phyloP scores from a whole-genome alignment of 148 eudicot genomes.

The Dysphania ambrosioides region DNA sequence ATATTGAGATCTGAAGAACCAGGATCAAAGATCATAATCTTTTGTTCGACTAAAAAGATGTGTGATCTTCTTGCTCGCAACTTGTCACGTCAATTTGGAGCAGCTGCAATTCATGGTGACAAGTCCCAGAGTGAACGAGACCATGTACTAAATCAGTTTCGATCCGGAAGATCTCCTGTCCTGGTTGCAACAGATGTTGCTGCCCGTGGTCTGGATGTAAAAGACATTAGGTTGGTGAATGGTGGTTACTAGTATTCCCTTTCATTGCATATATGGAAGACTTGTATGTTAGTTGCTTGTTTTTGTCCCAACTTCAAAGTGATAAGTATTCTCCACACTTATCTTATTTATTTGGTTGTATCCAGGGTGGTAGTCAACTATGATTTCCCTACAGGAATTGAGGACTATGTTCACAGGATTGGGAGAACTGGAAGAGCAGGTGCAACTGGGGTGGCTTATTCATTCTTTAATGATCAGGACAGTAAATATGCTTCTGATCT shows the following conservation, averaged over 20 bases:
- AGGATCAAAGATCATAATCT: constrained; percentile 90
- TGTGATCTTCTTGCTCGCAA: constrained; percentile 85
- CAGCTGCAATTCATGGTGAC: constrained; percentile 94
- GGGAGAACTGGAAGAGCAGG: constrained; percentile 99
- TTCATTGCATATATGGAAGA: not conserved
- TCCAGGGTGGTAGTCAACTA: constrained; percentile 87
- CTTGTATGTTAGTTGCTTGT: not conserved
- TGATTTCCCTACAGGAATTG: constrained; percentile 91
- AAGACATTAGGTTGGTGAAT: constrained; percentile 73
- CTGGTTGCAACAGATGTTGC: constrained; percentile 99
- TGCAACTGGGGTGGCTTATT: constrained; percentile 81
- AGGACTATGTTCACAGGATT: constrained; percentile 97
- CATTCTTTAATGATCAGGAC: constrained; percentile 79
- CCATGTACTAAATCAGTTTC: constrained; percentile 68
- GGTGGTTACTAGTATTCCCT: not conserved
- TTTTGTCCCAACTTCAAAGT: not conserved
- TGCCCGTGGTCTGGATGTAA: constrained; percentile 87
- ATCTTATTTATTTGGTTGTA: constrained; percentile 13
- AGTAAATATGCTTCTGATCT: constrained; percentile 84
- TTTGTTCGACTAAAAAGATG: constrained; percentile 95
- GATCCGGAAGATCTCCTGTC: constrained; percentile 73
- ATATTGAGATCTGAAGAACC: constrained; percentile 84
- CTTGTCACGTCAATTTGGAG: constrained; percentile 65
- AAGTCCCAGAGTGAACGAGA: constrained; percentile 86
- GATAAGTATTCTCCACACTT: not conserved